phyloP scores from a whole-genome alignment of 1,284 basidiomycete species.

The Anthracocystis setariae region DNA sequence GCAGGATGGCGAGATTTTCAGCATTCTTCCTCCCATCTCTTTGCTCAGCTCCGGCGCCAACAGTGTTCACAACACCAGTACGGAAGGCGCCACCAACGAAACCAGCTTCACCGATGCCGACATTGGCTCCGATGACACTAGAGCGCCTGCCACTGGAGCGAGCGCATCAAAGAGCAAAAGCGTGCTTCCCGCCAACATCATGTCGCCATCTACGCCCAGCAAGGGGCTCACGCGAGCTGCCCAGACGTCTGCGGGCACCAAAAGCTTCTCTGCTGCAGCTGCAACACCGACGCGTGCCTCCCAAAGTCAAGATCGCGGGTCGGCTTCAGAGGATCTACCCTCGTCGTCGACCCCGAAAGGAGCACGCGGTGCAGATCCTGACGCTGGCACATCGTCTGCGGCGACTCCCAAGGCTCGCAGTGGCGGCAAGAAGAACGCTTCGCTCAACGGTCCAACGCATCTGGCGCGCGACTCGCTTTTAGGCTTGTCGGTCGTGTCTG shows the following conservation, averaged over 20 bases:
- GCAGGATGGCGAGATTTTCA: slow-evolving; percentile 89
- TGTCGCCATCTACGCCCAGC: slow-evolving; percentile 50
- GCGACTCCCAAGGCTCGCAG: slow-evolving; percentile 27
- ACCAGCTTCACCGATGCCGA: slow-evolving; percentile 32
- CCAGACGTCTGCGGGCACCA: not conserved
- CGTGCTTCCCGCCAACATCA: slow-evolving; percentile 42
- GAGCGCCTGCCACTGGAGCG: slow-evolving; percentile 1
- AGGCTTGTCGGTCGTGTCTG: slow-evolving; percentile 41
- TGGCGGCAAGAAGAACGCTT: not conserved
- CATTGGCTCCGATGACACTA: slow-evolving; percentile 5
- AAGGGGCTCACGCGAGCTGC: slow-evolving; percentile 39
- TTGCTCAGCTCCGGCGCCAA: slow-evolving; percentile 44
- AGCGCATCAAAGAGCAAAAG: slow-evolving; percentile 4
- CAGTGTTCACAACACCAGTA: slow-evolving; percentile 39
- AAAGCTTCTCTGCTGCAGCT: slow-evolving; percentile 4
- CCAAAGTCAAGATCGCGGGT: not conserved
- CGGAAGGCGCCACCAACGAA: slow-evolving; percentile 33
- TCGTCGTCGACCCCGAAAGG: slow-evolving; percentile 36
- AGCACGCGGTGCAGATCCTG: slow-evolving; percentile 2
- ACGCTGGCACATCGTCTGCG: not conserved
- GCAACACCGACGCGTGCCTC: slow-evolving; percentile 30
- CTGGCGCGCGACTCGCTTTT: slow-evolving; percentile 33
- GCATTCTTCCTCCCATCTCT: slow-evolving; percentile 71
- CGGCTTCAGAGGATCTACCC: slow-evolving; percentile 13
- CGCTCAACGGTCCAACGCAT: slow-evolving; percentile 17